Conservation (phyloP, 805 yeast genomes). For the Pichia scutulata region DNA sequence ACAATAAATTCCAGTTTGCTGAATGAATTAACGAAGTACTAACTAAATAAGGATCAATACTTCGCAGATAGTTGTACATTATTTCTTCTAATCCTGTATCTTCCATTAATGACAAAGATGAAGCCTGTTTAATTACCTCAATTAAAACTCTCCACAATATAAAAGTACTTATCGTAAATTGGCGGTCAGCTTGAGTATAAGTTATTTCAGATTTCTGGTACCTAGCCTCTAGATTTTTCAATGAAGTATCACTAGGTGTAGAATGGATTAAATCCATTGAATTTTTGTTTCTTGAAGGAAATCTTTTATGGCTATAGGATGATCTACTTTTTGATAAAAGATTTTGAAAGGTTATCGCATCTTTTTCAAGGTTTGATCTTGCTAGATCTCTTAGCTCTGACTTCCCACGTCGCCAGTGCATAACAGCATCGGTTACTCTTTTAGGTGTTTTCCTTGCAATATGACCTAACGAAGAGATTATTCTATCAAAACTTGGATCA, state of each 20-base stretch:
- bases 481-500: constrained; percentile 80
- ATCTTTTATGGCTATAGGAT: constrained; percentile 14
- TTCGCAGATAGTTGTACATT: constrained; percentile 79
- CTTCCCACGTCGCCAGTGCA: constrained; percentile 96
- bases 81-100: constrained; percentile 86
- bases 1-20: constrained; percentile 90
- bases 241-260: constrained; percentile 4
- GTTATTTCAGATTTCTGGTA: constrained; percentile 45
- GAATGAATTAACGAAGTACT: constrained; percentile 69
- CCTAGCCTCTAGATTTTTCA: constrained; percentile 20
- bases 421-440: constrained; percentile 93
- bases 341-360: constrained; percentile 21
- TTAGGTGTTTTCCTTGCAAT: constrained; percentile 86
- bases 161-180: constrained; percentile 78
- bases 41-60: constrained; percentile 71
- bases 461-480: constrained; percentile 79
- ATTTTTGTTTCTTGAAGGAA: constrained; percentile 17
- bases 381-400: constrained; percentile 74
- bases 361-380: constrained; percentile 43
- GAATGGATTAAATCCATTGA: background rate
- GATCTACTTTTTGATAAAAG: constrained; percentile 1
- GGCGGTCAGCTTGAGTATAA: constrained; percentile 79
- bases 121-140: constrained; percentile 85
- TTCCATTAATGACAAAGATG: constrained; percentile 63
- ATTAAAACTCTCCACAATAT: constrained; percentile 86